Evolutionary conservation across 1,284 basidiomycete genomes (phyloP).

Genomic region (Fomitopsis schrenkii): DNA sequence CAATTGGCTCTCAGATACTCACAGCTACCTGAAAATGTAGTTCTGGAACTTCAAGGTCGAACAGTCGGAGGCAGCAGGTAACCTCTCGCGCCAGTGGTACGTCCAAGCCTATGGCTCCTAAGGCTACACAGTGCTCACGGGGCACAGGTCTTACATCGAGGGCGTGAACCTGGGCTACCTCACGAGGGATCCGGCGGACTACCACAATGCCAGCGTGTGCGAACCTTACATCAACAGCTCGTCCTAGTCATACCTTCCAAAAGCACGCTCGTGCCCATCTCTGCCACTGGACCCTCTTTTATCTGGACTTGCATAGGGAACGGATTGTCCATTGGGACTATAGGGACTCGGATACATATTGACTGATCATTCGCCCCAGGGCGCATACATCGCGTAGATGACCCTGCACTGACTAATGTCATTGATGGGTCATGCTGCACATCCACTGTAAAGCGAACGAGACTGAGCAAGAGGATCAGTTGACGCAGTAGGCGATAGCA

Average conservation of each 20-base stretch:
- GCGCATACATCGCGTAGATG: no score
- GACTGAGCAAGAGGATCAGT: background rate
- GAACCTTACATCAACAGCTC: constrained; percentile 33
- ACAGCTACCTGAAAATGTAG: constrained; percentile 26
- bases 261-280: background rate
- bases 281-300: no score
- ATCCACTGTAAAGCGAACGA: background rate
- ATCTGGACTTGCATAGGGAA: no score
- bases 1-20: background rate
- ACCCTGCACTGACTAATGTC: no score
- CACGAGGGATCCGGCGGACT: constrained; percentile 53
- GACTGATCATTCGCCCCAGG: no score
- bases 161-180: constrained; percentile 56
- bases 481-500: background rate
- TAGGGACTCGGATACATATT: no score
- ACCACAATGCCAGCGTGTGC: constrained; percentile 60
- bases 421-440: background rate
- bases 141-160: constrained; percentile 66
- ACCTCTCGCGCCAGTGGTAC: constrained; percentile 56
- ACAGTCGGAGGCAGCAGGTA: constrained; percentile 43
- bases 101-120: background rate
- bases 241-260: background rate
- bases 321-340: no score
- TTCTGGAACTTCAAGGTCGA: constrained; percentile 81
- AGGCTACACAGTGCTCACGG: background rate